A percentile compares a stretch with the other conserved stretches of the same genome.
These are phyloP conservation scores for Alternaria hordeiaustralica DNA, from an alignment of 2,329 filamentous ascomycete species.

Conservation along the genomic window DNA sequence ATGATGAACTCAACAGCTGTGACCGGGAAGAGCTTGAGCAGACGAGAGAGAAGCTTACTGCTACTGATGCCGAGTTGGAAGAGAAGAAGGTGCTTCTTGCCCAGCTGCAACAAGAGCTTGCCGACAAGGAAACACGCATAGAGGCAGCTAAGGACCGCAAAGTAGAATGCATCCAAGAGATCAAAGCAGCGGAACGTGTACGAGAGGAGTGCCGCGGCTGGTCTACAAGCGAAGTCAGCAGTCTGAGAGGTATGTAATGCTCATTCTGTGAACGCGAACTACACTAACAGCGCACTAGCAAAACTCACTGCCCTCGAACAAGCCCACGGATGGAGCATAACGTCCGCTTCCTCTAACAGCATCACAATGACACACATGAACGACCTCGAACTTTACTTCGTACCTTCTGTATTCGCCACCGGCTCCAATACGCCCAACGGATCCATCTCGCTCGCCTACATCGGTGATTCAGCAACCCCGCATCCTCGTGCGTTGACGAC, in stretches of 20 bases:
- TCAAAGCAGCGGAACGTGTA: slow-evolving; percentile 80
- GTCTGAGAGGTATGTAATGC: slow-evolving; percentile 71
- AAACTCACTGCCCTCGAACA: slow-evolving; percentile 71
- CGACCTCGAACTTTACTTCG: slow-evolving; percentile 76
- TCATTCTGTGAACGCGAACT: neutral
- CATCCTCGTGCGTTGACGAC: slow-evolving; percentile 64
- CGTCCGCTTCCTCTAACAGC: slow-evolving; percentile 62
- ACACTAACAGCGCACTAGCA: slow-evolving; percentile 58
- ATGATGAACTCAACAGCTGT: slow-evolving; percentile 76
- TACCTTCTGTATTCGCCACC: slow-evolving; percentile 66
- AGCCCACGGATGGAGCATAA: slow-evolving; percentile 74
- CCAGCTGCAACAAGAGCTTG: slow-evolving; percentile 69
- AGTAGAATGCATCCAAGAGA: slow-evolving; percentile 72
- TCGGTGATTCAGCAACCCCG: slow-evolving; percentile 64
- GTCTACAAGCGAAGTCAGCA: slow-evolving; percentile 79
- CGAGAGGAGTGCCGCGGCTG: slow-evolving; percentile 90
- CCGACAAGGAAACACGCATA: slow-evolving; percentile 70
- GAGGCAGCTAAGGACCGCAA: slow-evolving; percentile 71
- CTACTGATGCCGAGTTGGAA: slow-evolving; percentile 71
- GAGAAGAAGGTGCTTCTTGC: slow-evolving; percentile 72
- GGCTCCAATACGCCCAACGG: slow-evolving; percentile 50
- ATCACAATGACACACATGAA: slow-evolving; percentile 77
- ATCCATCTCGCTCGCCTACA: slow-evolving; percentile 73
- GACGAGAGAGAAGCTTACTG: slow-evolving; percentile 71
- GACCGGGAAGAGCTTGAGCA: slow-evolving; percentile 79